phyloP scores from a whole-genome alignment of 1,139 yeast species.

The Nakaseomyces kungkrabaensis region DNA sequence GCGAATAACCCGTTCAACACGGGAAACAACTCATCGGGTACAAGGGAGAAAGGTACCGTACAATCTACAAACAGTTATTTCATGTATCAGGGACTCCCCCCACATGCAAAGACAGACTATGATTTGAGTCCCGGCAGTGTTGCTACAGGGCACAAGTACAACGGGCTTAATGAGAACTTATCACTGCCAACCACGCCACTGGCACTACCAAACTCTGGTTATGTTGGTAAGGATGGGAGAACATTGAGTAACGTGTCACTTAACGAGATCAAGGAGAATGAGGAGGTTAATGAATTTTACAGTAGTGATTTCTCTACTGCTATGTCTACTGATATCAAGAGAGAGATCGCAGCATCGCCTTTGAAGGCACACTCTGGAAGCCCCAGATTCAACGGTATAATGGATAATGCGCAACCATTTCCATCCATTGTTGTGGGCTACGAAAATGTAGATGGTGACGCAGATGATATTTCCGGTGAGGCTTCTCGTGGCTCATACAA shows the following conservation, averaged over 20 bases:
- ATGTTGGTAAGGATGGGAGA: conserved; percentile 9
- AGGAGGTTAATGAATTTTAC: conserved; percentile 21
- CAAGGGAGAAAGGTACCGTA: conserved; percentile 5
- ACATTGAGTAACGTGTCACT: conserved; percentile 22
- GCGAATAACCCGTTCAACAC: conserved; percentile 11
- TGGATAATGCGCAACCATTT: conserved; percentile 15
- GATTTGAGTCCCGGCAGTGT: conserved; percentile 8
- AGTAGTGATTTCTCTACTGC: conserved; percentile 2
- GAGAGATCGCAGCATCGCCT: conserved; percentile 6
- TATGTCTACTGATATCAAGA: neutral
- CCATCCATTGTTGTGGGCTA: conserved; percentile 21
- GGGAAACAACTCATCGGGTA: neutral
- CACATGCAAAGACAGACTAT: conserved; percentile 16
- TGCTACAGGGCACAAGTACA: neutral
- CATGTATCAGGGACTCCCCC: conserved; percentile 15
- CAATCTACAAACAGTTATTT: conserved; percentile 11
- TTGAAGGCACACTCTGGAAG: neutral
- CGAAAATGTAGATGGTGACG: conserved; percentile 8
- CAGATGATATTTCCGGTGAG: neutral
- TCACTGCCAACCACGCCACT: conserved; percentile 10
- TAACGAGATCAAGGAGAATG: conserved; percentile 26
- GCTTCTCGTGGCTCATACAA: conserved; percentile 1
- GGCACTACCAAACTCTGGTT: conserved; percentile 7
- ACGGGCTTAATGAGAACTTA: conserved; percentile 5
- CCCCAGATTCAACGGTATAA: conserved; percentile 1